Percentiles rank a stretch among this genome's conserved stretches.
These are phyloP conservation scores for Raffaelea ambrosiae DNA, from an alignment of 2,329 filamentous ascomycete genomes.

Conservation along the genomic window DNA sequence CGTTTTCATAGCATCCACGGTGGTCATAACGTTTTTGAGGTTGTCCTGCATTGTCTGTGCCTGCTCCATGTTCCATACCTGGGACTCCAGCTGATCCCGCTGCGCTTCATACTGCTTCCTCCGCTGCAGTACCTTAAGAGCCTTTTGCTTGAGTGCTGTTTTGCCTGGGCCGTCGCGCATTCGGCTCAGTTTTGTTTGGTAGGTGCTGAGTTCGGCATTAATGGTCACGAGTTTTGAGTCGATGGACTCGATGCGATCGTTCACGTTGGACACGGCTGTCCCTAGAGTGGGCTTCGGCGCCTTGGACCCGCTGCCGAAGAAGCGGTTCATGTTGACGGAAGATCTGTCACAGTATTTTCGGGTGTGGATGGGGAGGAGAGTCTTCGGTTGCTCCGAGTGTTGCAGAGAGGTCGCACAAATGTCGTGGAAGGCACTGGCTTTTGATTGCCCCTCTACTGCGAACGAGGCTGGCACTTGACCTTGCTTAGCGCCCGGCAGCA, in stretches of 20 bases:
- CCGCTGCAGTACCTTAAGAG: constrained; percentile 85
- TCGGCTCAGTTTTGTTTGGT: constrained; percentile 78
- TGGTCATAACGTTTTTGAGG: constrained; percentile 96
- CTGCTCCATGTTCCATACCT: constrained; percentile 99
- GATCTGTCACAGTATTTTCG: background rate
- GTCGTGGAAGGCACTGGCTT: no score
- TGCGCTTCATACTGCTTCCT: constrained; percentile 92
- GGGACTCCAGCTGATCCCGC: constrained; percentile 85
- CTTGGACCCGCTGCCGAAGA: constrained; percentile 73
- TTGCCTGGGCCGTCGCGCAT: constrained; percentile 97
- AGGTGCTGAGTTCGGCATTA: constrained; percentile 80
- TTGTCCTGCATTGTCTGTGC: constrained; percentile 98
- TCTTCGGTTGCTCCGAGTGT: no score
- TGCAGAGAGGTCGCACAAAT: no score
- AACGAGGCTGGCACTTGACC: constrained; percentile 1
- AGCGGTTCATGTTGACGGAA: constrained; percentile 66
- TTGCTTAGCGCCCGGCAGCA: no score
- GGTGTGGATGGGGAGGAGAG: background rate
- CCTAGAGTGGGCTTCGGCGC: constrained; percentile 84
- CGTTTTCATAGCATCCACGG: constrained; percentile 93
- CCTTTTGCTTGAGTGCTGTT: constrained; percentile 85
- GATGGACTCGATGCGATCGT: constrained; percentile 74
- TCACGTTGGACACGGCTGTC: constrained; percentile 76
- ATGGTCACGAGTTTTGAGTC: constrained; percentile 92
- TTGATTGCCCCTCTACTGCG: no score